phyloP scores from a whole-genome alignment of 2,329 filamentous ascomycete species.

The Camillea tinctor region DNA sequence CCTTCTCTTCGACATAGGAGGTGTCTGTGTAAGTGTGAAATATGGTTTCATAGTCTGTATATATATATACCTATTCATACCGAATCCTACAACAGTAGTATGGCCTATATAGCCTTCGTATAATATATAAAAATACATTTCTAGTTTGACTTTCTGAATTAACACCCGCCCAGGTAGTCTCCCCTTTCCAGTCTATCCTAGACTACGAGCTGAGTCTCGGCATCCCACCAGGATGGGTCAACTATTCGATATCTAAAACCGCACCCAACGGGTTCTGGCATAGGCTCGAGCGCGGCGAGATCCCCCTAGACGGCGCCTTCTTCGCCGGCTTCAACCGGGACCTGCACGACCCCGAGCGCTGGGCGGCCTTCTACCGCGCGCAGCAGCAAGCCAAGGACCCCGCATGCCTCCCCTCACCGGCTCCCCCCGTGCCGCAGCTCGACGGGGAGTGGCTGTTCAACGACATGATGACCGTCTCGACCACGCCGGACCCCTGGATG shows the following conservation, averaged over 20 bases:
- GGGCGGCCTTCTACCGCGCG: slow-evolving; percentile 62
- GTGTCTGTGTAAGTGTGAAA: slow-evolving; percentile 82
- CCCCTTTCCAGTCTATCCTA: slow-evolving; percentile 88
- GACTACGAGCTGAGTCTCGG: slow-evolving; percentile 77
- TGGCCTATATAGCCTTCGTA: too few species aligned
- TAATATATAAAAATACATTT: too few species aligned
- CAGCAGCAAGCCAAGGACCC: slow-evolving; percentile 44
- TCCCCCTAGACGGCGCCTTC: slow-evolving; percentile 71
- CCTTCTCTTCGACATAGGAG: slow-evolving; percentile 91
- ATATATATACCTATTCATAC: not conserved
- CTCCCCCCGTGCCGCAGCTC: slow-evolving; percentile 67
- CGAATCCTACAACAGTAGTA: too few species aligned
- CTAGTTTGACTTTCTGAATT: too few species aligned
- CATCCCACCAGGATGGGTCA: slow-evolving; percentile 88
- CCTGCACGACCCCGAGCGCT: slow-evolving; percentile 63
- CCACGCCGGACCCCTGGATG: slow-evolving; percentile 80
- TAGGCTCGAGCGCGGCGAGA: slow-evolving; percentile 78
- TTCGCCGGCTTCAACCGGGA: slow-evolving; percentile 75
- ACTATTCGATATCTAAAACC: slow-evolving; percentile 79
- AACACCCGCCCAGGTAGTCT: slow-evolving; percentile 65
- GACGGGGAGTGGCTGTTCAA: slow-evolving; percentile 81
- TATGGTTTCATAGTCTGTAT: slow-evolving; percentile 5
- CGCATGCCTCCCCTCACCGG: slow-evolving; percentile 33
- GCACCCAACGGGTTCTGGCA: slow-evolving; percentile 85
- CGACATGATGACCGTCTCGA: slow-evolving; percentile 80